Evolutionary conservation across 2,329 filamentous ascomycete species (phyloP).

Genomic region (Hansfordia pulvinata): DNA sequence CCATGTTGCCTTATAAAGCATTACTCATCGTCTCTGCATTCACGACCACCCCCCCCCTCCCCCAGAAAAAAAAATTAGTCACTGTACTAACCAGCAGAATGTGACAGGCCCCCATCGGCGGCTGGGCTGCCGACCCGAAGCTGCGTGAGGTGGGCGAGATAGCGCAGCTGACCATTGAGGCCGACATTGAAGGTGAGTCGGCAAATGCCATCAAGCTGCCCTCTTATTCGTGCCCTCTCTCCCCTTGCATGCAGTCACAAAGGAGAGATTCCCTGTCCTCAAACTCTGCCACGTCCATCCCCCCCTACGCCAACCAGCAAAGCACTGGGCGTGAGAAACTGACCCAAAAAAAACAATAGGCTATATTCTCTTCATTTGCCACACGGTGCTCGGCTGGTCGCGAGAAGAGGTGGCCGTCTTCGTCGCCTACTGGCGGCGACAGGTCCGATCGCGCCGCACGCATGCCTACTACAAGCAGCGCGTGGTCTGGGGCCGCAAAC

Average conservation of each 20-base stretch:
- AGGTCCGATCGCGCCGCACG: constrained; percentile 1
- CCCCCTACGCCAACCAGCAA: no score
- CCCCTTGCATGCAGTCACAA: no score
- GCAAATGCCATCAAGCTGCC: no score
- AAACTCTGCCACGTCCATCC: no score
- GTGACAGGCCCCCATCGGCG: constrained; percentile 10
- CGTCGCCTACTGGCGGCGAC: constrained; percentile 1
- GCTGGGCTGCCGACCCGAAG: constrained; percentile 15
- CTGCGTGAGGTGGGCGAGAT: constrained; percentile 15
- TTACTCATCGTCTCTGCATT: no score
- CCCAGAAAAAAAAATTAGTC: neutral
- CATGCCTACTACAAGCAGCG: constrained; percentile 4
- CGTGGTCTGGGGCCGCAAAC: constrained; percentile 4
- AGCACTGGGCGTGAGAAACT: neutral
- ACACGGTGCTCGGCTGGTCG: constrained; percentile 2
- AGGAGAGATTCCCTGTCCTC: no score
- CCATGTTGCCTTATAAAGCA: no score
- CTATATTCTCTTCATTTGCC: constrained; percentile 4
- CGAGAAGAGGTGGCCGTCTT: constrained; percentile 2
- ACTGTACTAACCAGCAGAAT: neutral
- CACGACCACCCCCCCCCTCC: no score
- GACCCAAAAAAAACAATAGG: neutral
- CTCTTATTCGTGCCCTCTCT: neutral
- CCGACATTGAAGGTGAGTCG: constrained; percentile 14
- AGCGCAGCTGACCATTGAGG: constrained; percentile 11